These are phyloP conservation scores for Coemansia umbellata DNA, from an alignment of 192 early-diverging fungal species.

Conservation along the genomic window DNA sequence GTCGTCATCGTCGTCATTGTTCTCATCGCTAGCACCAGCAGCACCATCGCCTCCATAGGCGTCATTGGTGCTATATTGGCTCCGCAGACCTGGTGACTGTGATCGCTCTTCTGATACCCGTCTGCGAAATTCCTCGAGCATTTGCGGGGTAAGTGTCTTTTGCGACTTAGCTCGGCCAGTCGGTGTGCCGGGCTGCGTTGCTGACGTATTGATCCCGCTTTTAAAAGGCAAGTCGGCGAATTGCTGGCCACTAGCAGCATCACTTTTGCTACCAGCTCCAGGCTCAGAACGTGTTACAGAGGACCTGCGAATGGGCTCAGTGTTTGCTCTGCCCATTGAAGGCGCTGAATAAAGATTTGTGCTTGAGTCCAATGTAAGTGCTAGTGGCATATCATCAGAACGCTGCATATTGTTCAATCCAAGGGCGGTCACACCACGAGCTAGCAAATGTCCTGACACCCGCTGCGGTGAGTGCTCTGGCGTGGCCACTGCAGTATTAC, in stretches of 20 bases:
- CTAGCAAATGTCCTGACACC: not conserved
- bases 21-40: not conserved
- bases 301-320: slow-evolving; percentile 27
- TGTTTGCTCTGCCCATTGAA: slow-evolving; percentile 24
- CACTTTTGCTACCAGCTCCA: not conserved
- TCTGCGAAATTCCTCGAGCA: slow-evolving; percentile 30
- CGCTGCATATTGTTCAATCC: not conserved
- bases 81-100: not conserved
- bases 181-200: slow-evolving; percentile 32
- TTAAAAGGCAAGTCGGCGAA: too few relatives aligned
- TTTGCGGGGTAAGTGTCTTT: slow-evolving; percentile 47
- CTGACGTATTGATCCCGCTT: not conserved
- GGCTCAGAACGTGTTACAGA: not conserved
- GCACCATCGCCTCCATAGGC: not conserved
- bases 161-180: slow-evolving; percentile 28
- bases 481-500: slow-evolving; percentile 36
- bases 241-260: not conserved
- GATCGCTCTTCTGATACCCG: slow-evolving; percentile 17
- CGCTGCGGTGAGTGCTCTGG: slow-evolving; percentile 33
- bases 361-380: too few relatives aligned
- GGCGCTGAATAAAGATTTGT: not conserved
- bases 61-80: not conserved
- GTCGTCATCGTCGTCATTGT: slow-evolving; percentile 17
- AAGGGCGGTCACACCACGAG: not conserved
- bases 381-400: not conserved